Conservation (phyloP, 2,329 filamentous ascomycete genomes). For the Byssothecium circinans region DNA sequence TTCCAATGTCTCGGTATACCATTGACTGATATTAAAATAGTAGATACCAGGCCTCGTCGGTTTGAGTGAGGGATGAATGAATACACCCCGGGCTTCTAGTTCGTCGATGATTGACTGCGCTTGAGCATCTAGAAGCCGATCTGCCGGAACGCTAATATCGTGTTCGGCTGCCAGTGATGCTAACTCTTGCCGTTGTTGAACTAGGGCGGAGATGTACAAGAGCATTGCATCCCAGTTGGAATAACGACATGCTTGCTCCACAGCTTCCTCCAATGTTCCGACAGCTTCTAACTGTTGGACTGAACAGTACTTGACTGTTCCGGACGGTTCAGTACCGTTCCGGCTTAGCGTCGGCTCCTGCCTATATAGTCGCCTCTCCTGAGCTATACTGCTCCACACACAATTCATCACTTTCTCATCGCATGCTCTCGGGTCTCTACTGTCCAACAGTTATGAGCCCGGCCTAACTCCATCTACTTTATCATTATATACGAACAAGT, state of each 20-base stretch:
- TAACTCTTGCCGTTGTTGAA: not conserved
- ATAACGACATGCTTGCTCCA: no score
- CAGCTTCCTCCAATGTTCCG: not conserved
- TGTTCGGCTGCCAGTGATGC: not conserved
- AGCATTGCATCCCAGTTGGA: not conserved
- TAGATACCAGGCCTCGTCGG: not conserved
- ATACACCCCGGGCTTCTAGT: not conserved
- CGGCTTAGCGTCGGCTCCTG: no score
- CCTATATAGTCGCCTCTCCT: no score
- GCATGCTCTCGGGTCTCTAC: no score
- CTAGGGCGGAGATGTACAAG: not conserved
- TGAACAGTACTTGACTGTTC: no score
- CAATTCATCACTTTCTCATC: no score
- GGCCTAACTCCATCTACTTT: no score
- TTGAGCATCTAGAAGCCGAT: not conserved
- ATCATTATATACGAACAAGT: no score
- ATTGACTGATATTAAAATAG: not conserved
- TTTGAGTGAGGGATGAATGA: not conserved
- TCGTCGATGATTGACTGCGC: not conserved
- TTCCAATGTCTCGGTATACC: not conserved
- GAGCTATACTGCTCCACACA: no score
- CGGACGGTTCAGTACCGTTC: no score
- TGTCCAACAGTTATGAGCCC: no score
- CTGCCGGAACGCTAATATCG: not conserved
- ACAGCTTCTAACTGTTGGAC: not conserved